phyloP scores from a whole-genome alignment of 371 early-diverging fungal genomes.

The Rhizopus sp. region DNA sequence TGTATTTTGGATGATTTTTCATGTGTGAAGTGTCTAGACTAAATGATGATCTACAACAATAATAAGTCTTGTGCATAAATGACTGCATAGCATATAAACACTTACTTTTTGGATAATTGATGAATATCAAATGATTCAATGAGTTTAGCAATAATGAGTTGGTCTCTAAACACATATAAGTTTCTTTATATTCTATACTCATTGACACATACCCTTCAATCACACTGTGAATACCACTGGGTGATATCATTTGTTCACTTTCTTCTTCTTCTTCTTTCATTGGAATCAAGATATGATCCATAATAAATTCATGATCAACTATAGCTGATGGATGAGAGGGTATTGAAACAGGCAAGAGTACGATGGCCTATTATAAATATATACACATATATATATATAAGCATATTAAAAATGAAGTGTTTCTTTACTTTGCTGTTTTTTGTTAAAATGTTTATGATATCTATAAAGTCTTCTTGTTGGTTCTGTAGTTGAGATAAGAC shows the following conservation, averaged over 20 bases:
- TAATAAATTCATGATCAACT: slow-evolving; percentile 50
- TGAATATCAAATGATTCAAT: background rate
- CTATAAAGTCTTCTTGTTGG: slow-evolving; percentile 39
- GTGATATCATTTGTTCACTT: slow-evolving; percentile 32
- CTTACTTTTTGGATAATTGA: background rate
- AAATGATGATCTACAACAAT: slow-evolving; percentile 24
- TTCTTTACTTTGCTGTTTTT: slow-evolving; percentile 29
- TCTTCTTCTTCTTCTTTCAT: slow-evolving; percentile 25
- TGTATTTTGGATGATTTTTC: slow-evolving; percentile 39
- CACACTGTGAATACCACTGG: slow-evolving; percentile 46
- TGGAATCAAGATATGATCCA: slow-evolving; percentile 44
- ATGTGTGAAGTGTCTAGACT: slow-evolving; percentile 28
- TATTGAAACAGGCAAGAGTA: slow-evolving; percentile 48
- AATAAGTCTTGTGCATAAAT: slow-evolving; percentile 8
- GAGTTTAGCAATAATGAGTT: slow-evolving; percentile 9
- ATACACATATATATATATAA: background rate
- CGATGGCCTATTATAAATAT: slow-evolving; percentile 23
- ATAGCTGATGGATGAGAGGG: slow-evolving; percentile 47
- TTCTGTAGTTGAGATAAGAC: slow-evolving; percentile 36
- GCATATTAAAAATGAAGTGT: background rate
- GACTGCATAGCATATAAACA: background rate
- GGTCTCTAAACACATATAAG: slow-evolving; percentile 16
- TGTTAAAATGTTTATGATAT: slow-evolving; percentile 35
- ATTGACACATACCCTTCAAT: slow-evolving; percentile 46
- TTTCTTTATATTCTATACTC: background rate